Evolutionary conservation across 2,329 filamentous ascomycete species (phyloP).

Genomic region (Neonectria magnoliae): DNA sequence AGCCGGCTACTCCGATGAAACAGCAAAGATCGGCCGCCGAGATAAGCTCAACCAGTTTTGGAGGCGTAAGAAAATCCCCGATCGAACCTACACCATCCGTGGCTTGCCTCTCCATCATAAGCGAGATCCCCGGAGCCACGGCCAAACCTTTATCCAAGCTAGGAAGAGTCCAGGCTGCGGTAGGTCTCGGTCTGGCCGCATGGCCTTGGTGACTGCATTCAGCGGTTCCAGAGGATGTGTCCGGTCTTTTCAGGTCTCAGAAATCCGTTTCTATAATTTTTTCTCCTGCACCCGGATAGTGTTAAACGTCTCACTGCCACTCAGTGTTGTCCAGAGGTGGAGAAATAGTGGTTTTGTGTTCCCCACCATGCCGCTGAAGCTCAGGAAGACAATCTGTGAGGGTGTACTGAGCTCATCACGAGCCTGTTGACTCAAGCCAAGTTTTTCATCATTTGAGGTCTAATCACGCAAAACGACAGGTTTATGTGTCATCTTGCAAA

Average conservation of each 20-base stretch:
- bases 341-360: constrained; percentile 28
- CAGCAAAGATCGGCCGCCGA: not conserved
- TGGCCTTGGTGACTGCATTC: constrained; percentile 24
- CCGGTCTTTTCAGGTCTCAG: constrained; percentile 27
- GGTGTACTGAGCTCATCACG: constrained; percentile 10
- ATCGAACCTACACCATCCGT: not conserved
- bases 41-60: not conserved
- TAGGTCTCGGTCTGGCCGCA: constrained; percentile 27
- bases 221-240: constrained; percentile 29
- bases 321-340: constrained; percentile 30
- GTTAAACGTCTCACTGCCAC: constrained; percentile 25
- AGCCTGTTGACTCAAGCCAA: no score
- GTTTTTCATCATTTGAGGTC: not conserved
- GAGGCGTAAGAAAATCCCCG: not conserved
- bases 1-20: not conserved
- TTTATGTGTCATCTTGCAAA: constrained; percentile 26
- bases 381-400: constrained; percentile 31
- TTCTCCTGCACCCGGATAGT: constrained; percentile 29
- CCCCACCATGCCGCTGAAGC: constrained; percentile 19
- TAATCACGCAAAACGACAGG: not conserved
- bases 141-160: not conserved
- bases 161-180: not conserved
- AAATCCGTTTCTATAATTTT: constrained; percentile 31
- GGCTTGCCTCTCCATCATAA: not conserved
- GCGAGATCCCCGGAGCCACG: not conserved